Conservation (phyloP, 441 rosid species). For the Erysimum cheiri region DNA sequence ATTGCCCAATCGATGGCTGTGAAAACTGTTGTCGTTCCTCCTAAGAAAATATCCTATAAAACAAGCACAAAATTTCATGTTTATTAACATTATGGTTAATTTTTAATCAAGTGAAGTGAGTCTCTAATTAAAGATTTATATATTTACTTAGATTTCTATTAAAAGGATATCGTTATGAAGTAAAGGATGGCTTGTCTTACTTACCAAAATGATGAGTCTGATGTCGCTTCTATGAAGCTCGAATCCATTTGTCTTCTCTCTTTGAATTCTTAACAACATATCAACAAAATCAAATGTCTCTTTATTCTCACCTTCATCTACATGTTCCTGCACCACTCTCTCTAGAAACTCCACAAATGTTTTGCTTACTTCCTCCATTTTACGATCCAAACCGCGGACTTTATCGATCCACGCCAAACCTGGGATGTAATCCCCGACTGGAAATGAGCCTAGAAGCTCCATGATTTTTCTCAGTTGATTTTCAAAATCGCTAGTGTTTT, state of each 20-base stretch:
- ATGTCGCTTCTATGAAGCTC: conserved; percentile 1
- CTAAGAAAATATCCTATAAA: conserved; percentile 18
- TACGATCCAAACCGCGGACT: conserved; percentile 4
- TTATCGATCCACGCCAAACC: conserved; percentile 18
- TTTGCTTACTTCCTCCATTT: not conserved
- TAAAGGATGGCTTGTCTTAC: not conserved
- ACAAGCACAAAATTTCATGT: not conserved
- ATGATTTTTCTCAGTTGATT: not conserved
- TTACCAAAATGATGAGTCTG: conserved; percentile 13
- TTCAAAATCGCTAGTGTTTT: conserved; percentile 9
- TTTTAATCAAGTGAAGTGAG: too few relatives aligned
- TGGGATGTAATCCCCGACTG: conserved; percentile 7
- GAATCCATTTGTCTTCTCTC: not conserved
- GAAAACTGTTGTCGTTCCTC: conserved; percentile 9
- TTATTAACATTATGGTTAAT: not conserved
- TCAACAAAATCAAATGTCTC: conserved; percentile 15
- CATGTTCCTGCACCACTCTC: conserved; percentile 25
- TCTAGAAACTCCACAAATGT: not conserved
- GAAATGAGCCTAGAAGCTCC: conserved; percentile 9
- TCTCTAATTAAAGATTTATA: too few relatives aligned
- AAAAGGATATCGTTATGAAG: not conserved
- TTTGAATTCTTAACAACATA: conserved; percentile 11
- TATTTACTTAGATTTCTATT: too few relatives aligned
- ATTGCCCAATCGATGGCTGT: conserved; percentile 17
- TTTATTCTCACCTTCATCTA: not conserved